A percentile compares a stretch with the other conserved stretches of the same genome.
phyloP scores from a whole-genome alignment of 192 early-diverging fungal species.

The Mortierella hygrophila region DNA sequence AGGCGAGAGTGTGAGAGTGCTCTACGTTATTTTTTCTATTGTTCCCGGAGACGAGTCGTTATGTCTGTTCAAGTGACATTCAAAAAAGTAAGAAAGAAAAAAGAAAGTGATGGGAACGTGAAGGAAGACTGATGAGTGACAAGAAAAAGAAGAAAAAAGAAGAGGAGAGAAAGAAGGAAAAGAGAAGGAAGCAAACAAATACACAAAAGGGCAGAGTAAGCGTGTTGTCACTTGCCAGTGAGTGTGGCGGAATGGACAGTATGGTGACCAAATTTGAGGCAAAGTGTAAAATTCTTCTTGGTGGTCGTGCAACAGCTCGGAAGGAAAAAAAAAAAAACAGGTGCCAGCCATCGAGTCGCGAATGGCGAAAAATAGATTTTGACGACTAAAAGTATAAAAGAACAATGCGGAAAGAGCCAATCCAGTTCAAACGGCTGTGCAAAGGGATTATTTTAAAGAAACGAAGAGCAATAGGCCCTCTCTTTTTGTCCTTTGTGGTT shows the following conservation, averaged over 20 bases:
- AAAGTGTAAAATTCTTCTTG: too few relatives aligned
- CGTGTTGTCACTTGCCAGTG: background rate
- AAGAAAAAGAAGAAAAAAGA: background rate
- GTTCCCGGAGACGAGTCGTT: background rate
- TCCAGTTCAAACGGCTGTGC: background rate
- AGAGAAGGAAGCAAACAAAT: background rate
- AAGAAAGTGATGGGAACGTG: background rate
- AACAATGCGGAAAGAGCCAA: background rate
- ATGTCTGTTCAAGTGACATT: background rate
- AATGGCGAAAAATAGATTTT: conserved; percentile 3
- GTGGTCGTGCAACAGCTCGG: too few relatives aligned
- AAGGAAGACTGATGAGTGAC: background rate
- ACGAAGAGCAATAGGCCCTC: background rate
- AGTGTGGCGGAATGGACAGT: background rate
- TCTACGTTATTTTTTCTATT: background rate
- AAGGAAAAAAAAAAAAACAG: too few relatives aligned
- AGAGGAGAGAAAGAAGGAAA: background rate
- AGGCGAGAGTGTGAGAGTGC: background rate
- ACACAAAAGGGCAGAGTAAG: background rate
- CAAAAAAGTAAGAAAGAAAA: background rate
- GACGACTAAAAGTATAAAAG: background rate
- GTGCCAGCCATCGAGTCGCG: too few relatives aligned
- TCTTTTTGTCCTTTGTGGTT: background rate
- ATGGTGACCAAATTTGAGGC: background rate
- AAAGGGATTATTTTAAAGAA: background rate